Percentiles rank a stretch among this genome's conserved stretches.
Evolutionary conservation across 75 land plant genomes (phyloP).

Genomic region (Sequoia sempervirens): DNA sequence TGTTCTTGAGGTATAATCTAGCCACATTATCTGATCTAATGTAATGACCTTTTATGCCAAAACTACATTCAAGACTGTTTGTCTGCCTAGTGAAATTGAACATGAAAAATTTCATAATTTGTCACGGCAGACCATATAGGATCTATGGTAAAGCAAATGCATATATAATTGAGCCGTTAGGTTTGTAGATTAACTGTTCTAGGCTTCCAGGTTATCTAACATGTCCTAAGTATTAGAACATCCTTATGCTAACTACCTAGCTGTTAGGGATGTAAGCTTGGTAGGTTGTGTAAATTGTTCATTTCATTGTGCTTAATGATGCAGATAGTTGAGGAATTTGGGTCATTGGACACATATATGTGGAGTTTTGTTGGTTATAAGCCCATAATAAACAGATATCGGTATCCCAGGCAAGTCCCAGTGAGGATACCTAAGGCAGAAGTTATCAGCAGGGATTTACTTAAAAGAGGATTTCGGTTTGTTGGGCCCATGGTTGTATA

Average conservation of each 20-base stretch:
- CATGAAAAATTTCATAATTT: neutral
- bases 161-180: neutral
- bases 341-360: slow-evolving; percentile 63
- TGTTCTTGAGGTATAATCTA: slow-evolving; percentile 51
- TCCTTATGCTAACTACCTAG: neutral
- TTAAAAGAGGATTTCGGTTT: slow-evolving; percentile 75
- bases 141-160: neutral
- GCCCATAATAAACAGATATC: slow-evolving; percentile 48
- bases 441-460: slow-evolving; percentile 70
- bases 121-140: neutral
- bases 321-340: slow-evolving; percentile 71
- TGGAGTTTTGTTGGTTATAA: slow-evolving; percentile 74
- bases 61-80: neutral
- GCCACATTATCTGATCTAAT: neutral
- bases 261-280: neutral
- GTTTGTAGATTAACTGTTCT: neutral
- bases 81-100: neutral
- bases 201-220: neutral
- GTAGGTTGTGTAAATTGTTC: neutral
- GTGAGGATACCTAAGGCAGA: slow-evolving; percentile 78
- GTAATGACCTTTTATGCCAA: neutral
- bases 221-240: neutral
- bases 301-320: neutral
- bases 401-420: slow-evolving; percentile 69
- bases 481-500: slow-evolving; percentile 84